Conservation (phyloP, 352 stramenopile genomes). For the Phytophthora hybrid region DNA sequence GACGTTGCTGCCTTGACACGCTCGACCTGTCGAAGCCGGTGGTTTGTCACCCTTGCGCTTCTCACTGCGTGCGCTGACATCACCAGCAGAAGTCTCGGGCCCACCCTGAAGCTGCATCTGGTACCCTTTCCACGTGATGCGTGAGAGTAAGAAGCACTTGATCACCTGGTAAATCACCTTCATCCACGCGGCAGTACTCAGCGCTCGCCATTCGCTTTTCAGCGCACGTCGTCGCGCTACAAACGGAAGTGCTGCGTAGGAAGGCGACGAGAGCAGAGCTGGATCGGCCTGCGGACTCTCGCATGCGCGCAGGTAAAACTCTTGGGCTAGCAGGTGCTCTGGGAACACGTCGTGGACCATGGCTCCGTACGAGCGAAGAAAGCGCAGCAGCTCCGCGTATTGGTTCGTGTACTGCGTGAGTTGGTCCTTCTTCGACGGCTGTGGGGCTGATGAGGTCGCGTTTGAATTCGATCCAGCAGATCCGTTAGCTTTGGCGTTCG, state of each 20-base stretch:
- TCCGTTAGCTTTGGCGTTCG: conserved; percentile 12
- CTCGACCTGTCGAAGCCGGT: conserved; percentile 12
- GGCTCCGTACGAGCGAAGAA: conserved; percentile 92
- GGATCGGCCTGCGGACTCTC: conserved; percentile 68
- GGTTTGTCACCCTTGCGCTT: conserved; percentile 32
- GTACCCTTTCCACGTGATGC: conserved; percentile 90
- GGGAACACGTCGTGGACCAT: conserved; percentile 91
- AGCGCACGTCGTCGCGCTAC: conserved; percentile 59
- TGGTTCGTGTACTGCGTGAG: conserved; percentile 66
- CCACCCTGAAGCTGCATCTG: conserved; percentile 40
- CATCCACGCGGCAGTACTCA: conserved; percentile 82
- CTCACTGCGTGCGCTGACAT: conserved; percentile 18
- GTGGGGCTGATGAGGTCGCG: neutral
- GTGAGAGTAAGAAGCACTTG: conserved; percentile 93
- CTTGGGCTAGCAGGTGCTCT: conserved; percentile 78
- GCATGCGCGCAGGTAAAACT: conserved; percentile 84
- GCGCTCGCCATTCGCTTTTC: conserved; percentile 60
- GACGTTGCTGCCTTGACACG: conserved; percentile 87
- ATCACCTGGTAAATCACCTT: conserved; percentile 92
- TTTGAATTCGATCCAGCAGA: neutral
- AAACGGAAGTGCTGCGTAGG: conserved; percentile 52
- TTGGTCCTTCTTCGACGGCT: conserved; percentile 68
- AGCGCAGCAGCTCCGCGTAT: conserved; percentile 90
- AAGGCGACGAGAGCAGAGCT: conserved; percentile 53
- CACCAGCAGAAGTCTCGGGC: neutral